Evolutionary conservation across 23 red algal species (phyloP).

Genomic region (Gracilaria caudata): DNA sequence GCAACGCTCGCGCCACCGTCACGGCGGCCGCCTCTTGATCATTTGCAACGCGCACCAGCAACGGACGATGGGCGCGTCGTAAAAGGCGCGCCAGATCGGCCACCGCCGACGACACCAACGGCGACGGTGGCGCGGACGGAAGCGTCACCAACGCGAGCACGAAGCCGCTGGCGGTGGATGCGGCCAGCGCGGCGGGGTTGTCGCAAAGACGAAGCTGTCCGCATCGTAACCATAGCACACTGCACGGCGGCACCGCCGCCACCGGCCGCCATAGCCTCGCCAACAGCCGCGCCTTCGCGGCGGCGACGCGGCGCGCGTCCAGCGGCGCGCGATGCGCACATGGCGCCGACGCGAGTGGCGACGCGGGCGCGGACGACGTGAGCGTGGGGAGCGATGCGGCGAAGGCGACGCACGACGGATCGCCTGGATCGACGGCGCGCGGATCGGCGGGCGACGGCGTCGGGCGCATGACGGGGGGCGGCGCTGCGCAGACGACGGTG

Average conservation of each 20-base stretch:
- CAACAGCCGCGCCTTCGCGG: neutral
- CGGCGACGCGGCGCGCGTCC: neutral
- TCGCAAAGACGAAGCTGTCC: slow-evolving; percentile 46
- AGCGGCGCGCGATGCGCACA: neutral
- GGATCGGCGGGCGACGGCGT: neutral
- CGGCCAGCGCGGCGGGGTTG: slow-evolving; percentile 42
- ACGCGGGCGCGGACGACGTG: neutral
- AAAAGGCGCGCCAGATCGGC: slow-evolving; percentile 38
- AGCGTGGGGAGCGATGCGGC: neutral
- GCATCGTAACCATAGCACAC: slow-evolving; percentile 57
- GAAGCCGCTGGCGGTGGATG: slow-evolving; percentile 3
- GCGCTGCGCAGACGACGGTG: too few relatives aligned
- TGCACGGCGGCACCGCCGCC: neutral
- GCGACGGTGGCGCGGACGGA: neutral
- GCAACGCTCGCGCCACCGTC: neutral
- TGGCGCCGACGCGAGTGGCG: neutral
- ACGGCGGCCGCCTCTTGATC: neutral
- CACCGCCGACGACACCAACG: slow-evolving; percentile 13
- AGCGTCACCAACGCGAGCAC: slow-evolving; percentile 57
- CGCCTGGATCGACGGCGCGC: neutral
- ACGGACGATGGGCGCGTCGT: neutral
- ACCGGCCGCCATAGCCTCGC: neutral
- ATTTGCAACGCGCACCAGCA: neutral
- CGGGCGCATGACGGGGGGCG: neutral
- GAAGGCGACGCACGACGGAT: neutral